A percentile compares a stretch with the other conserved stretches of the same genome.
phyloP scores from a whole-genome alignment of 2,329 filamentous ascomycete genomes.

The Alternaria brassicae region DNA sequence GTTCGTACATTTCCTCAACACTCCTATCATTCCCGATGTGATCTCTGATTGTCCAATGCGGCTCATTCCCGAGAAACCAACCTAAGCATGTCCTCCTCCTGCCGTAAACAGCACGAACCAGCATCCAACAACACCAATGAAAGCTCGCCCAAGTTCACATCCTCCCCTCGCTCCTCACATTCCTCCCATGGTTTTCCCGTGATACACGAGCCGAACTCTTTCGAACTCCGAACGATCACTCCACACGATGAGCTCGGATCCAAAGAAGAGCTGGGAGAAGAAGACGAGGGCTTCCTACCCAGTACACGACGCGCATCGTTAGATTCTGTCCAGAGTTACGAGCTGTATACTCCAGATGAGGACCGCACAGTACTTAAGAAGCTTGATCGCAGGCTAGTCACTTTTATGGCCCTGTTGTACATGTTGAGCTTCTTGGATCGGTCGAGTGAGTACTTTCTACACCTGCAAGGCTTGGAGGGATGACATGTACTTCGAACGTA shows the following conservation, averaged over 20 bases:
- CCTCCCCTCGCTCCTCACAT: conserved; percentile 30
- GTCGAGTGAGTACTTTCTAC: conserved; percentile 66
- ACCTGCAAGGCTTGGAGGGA: neutral
- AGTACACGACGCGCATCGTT: conserved; percentile 30
- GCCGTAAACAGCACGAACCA: conserved; percentile 21
- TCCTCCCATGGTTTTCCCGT: conserved; percentile 18
- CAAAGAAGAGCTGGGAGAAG: conserved; percentile 22
- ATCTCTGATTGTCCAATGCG: neutral
- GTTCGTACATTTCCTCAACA: conserved; percentile 4
- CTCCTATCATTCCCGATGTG: neutral
- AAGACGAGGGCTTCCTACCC: conserved; percentile 36
- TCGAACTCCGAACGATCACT: conserved; percentile 35
- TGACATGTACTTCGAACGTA: conserved; percentile 34
- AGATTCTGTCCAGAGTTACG: conserved; percentile 53
- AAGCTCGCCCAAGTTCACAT: conserved; percentile 30
- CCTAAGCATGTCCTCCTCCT: conserved; percentile 23
- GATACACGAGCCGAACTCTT: conserved; percentile 26
- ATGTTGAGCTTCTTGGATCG: conserved; percentile 86
- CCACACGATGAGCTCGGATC: conserved; percentile 18
- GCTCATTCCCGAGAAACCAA: neutral
- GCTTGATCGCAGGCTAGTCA: conserved; percentile 77
- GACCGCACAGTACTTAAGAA: conserved; percentile 74
- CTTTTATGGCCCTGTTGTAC: conserved; percentile 83
- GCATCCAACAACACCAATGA: conserved; percentile 32
- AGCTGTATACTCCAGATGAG: conserved; percentile 71